A percentile compares a stretch with the other conserved stretches of the same genome.
phyloP scores from a whole-genome alignment of 768 basidiomycete genomes.

The Kwoniella newhampshirensis region DNA sequence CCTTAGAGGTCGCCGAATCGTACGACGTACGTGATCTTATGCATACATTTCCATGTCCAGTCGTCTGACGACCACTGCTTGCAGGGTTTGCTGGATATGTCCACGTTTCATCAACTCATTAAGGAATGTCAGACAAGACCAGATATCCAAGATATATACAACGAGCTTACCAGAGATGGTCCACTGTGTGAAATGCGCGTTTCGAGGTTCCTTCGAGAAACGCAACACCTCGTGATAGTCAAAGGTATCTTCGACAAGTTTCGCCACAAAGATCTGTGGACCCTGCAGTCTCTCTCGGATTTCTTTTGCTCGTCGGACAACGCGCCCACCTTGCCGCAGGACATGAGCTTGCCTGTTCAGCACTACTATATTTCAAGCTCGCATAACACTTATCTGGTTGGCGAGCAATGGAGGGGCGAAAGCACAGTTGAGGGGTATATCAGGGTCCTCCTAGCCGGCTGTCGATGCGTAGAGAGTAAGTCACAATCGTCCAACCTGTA shows the following conservation, averaged over 20 bases:
- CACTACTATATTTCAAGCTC: conserved; percentile 88
- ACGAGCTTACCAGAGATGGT: conserved; percentile 53
- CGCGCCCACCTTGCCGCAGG: conserved; percentile 64
- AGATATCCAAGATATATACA: conserved; percentile 71
- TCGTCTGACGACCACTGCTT: background rate
- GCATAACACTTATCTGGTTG: conserved; percentile 65
- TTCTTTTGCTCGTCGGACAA: conserved; percentile 84
- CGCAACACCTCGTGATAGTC: conserved; percentile 55
- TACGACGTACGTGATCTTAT: conserved; percentile 10
- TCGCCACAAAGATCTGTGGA: conserved; percentile 53
- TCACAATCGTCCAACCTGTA: conserved; percentile 29
- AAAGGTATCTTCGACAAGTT: conserved; percentile 55
- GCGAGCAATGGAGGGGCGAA: conserved; percentile 64
- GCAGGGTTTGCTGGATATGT: conserved; percentile 51
- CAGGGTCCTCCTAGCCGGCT: conserved; percentile 79
- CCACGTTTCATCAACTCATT: conserved; percentile 77
- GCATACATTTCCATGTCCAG: too few species aligned
- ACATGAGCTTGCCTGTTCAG: conserved; percentile 83
- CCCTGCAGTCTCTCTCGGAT: conserved; percentile 67
- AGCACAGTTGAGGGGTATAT: conserved; percentile 93
- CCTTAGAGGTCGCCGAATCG: conserved; percentile 11
- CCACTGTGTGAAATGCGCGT: conserved; percentile 56
- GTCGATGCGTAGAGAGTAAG: conserved; percentile 90
- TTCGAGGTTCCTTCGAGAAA: conserved; percentile 59
- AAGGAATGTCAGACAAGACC: conserved; percentile 78